Evolutionary conservation across 768 basidiomycete genomes (phyloP).

Genomic region (Lactifluus subvellereus): DNA sequence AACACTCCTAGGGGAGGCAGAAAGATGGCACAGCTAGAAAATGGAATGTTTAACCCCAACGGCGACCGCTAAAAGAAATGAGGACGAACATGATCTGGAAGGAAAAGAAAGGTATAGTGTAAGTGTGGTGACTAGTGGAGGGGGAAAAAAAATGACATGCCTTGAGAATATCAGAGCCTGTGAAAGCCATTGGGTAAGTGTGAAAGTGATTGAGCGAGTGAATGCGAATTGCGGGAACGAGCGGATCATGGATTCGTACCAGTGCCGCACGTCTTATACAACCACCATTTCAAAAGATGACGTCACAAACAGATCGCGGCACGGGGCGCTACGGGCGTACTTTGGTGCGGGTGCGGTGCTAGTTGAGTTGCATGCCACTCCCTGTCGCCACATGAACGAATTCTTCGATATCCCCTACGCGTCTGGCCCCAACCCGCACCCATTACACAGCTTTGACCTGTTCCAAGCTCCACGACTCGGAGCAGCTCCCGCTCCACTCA

Average conservation of each 20-base stretch:
- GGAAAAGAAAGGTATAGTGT: background rate
- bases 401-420: slow-evolving; percentile 36
- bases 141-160: slow-evolving; percentile 33
- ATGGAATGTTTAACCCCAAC: background rate
- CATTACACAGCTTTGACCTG: slow-evolving; percentile 52
- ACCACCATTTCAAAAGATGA: background rate
- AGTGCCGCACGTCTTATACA: background rate
- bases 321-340: background rate
- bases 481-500: slow-evolving; percentile 34
- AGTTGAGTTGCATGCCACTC: too few relatives aligned
- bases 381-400: background rate
- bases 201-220: background rate
- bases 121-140: background rate
- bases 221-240: background rate
- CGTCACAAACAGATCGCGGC: background rate
- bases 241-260: background rate
- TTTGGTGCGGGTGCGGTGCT: background rate
- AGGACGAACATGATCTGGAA: slow-evolving; percentile 41
- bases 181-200: slow-evolving; percentile 53
- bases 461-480: slow-evolving; percentile 19
- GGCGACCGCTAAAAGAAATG: background rate
- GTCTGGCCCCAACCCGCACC: slow-evolving; percentile 26
- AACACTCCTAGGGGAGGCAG: slow-evolving; percentile 85
- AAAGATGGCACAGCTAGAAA: slow-evolving; percentile 55
- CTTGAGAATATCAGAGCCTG: slow-evolving; percentile 72